Evolutionary conservation across 2,329 filamentous ascomycete species (phyloP).

Genomic region (Hymenoscyphus infarciens): DNA sequence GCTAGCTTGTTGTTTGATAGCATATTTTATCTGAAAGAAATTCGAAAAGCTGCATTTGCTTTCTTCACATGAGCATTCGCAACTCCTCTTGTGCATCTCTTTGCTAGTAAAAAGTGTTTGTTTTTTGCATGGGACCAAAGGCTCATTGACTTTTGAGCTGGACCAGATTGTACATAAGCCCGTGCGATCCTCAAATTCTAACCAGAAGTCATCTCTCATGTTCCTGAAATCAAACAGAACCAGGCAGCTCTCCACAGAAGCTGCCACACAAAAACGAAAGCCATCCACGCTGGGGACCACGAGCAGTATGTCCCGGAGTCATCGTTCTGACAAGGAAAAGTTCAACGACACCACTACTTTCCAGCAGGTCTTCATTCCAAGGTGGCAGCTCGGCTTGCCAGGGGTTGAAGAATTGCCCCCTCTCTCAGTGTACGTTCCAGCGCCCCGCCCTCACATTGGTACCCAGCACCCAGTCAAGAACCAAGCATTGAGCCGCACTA

Average conservation of each 20-base stretch:
- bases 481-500: neutral
- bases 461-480: neutral
- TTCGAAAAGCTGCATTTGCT: neutral
- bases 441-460: neutral
- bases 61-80: neutral
- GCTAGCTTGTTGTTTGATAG: neutral
- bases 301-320: neutral
- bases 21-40: too few relatives aligned
- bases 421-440: neutral
- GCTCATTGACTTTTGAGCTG: neutral
- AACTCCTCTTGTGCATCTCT: neutral
- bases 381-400: neutral
- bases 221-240: neutral
- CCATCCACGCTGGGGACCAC: neutral
- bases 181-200: neutral
- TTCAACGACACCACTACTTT: neutral
- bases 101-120: neutral
- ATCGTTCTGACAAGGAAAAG: constrained; percentile 2
- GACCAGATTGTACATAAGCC: neutral
- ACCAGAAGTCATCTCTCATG: neutral
- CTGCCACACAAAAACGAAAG: neutral
- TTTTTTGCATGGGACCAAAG: neutral
- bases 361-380: neutral
- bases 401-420: neutral
- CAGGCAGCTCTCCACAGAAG: neutral